Conservation (phyloP, 768 basidiomycete genomes). For the Calocera viscosa region DNA sequence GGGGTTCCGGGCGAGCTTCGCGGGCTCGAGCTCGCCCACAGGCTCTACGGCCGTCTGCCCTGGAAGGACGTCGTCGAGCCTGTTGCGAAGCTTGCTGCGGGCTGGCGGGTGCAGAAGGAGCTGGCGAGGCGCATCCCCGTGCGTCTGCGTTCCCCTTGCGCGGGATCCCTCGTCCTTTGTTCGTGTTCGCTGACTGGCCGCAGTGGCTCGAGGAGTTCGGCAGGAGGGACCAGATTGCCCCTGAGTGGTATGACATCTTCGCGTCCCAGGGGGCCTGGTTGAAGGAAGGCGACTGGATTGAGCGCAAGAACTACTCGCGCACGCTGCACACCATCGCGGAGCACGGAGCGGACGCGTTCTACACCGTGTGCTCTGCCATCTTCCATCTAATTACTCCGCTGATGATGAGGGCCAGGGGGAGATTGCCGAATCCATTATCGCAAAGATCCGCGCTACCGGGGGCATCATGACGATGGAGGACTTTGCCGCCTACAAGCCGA, state of each 20-base stretch:
- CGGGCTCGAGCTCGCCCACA: constrained; percentile 73
- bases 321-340: constrained; percentile 64
- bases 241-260: constrained; percentile 75
- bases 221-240: constrained; percentile 18
- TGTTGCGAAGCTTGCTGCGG: constrained; percentile 56
- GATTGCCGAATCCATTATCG: constrained; percentile 67
- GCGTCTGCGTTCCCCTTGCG: constrained; percentile 19
- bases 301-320: constrained; percentile 57
- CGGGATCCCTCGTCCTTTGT: not conserved
- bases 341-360: constrained; percentile 71
- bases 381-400: constrained; percentile 16
- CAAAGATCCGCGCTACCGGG: constrained; percentile 55
- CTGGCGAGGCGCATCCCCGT: constrained; percentile 62
- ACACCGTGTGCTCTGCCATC: constrained; percentile 39
- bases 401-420: constrained; percentile 39
- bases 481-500: constrained; percentile 54
- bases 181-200: not conserved
- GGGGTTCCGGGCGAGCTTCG: constrained; percentile 84
- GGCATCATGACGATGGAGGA: constrained; percentile 72
- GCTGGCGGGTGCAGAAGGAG: constrained; percentile 70
- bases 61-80: constrained; percentile 74
- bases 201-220: constrained; percentile 24
- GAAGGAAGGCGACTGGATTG: constrained; percentile 60
- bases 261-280: constrained; percentile 62
- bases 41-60: constrained; percentile 64